Evolutionary conservation across 225 moss, liverwort and hornwort species (phyloP), one percentile per base, ranked within the genome.

Genomic region (Neckera pumila): DNA sequence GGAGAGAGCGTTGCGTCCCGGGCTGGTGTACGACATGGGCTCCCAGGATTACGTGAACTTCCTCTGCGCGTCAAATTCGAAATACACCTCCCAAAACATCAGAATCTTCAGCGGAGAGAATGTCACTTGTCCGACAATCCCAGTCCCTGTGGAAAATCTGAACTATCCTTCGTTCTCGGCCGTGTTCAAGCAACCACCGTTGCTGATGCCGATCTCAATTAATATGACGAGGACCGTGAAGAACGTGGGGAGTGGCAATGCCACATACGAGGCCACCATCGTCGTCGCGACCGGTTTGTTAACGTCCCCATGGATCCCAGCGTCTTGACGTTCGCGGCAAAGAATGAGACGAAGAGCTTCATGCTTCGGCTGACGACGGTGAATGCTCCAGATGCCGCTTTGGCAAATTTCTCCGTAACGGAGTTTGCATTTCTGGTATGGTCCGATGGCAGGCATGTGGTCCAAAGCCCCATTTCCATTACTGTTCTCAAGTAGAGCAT

Each of bases 91-190:
- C 1, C 28, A 14, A 14, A 36, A 17, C 16, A 86, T 95, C 45
- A 64, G 49, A 17, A 62, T 82, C 9, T 84, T 95, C 79, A 91
- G 84, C 23, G 87, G 81, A 34, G 84, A 89, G 64, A 71, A 49
- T 6, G 83, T 86, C 54, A 59, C 28, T 18, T 96, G 95, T 71
- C 92, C 93, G 2, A 8, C 2, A 18, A 25, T 34, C 19, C 78
- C 72, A 15, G 49, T 86, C 19, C 86, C 85, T 4, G 57, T 93
- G 42, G 88, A 85, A 21, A 94, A 96, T 49, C 54, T 96, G 72
- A 96, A 96, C 70, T 96, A 95, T 62, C 96, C 96, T 31, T 95
- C 95, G 34, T 90, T 95, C 67, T 79, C 83, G 34, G 90, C 83
- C 15, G 61, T 88, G 10, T 88, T 90, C 67, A 60, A 59, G 82